Evolutionary conservation across 768 basidiomycete species (phyloP).

Genomic region (Gelatoporia subvermispora): DNA sequence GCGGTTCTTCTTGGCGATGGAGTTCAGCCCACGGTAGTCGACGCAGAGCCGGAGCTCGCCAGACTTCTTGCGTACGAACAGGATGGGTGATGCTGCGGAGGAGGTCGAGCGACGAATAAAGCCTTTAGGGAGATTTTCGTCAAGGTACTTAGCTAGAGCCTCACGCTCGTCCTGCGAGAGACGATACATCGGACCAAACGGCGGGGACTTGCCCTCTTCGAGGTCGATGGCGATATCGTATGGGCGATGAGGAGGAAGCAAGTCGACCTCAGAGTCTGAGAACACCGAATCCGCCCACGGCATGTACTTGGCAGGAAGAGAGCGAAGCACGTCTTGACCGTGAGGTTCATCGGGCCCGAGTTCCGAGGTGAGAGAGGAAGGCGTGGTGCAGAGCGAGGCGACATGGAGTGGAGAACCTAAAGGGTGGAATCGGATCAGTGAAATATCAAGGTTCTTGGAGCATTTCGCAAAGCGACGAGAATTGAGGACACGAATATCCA

Average conservation of each 20-base stretch:
- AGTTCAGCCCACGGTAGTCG: constrained; percentile 27
- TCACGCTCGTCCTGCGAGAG: constrained; percentile 25
- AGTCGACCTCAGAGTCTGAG: constrained; percentile 2
- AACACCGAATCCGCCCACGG: constrained; percentile 17
- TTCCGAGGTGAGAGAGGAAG: no score
- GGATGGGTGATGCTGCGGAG: constrained; percentile 18
- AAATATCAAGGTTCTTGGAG: no score
- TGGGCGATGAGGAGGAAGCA: constrained; percentile 2
- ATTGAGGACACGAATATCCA: no score
- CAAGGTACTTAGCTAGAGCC: constrained; percentile 30
- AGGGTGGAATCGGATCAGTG: no score
- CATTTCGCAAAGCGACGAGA: no score
- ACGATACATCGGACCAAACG: constrained; percentile 21
- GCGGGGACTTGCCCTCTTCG: constrained; percentile 20
- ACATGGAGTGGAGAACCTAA: no score
- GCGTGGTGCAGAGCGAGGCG: no score
- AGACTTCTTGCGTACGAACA: constrained; percentile 25
- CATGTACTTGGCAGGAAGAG: constrained; percentile 10
- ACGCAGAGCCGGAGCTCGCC: constrained; percentile 20
- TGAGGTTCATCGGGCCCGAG: no score
- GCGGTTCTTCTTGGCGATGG: constrained; percentile 27
- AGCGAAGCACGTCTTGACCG: background rate
- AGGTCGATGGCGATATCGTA: constrained; percentile 24
- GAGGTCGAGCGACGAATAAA: constrained; percentile 27
- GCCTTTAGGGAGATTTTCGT: constrained; percentile 30